A percentile compares a stretch with the other conserved stretches of the same genome.
These are phyloP conservation scores for Tricholoma sp. DNA, from an alignment of 768 basidiomycete species.

Conservation along the genomic window DNA sequence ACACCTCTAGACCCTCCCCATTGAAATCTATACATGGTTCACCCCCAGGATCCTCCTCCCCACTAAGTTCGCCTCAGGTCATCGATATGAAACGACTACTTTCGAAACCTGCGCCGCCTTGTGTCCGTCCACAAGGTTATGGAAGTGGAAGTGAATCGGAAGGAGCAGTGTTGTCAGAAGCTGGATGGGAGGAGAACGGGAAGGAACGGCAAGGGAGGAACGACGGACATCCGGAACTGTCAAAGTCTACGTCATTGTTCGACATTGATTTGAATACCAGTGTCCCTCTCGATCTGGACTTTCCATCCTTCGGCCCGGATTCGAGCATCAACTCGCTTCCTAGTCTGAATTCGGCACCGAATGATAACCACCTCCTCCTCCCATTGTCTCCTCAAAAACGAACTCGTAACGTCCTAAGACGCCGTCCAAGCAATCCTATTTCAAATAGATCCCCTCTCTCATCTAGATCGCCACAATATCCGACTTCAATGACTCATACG, in stretches of 20 bases:
- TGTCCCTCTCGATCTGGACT: neutral
- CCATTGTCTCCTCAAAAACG: neutral
- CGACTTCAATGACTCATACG: neutral
- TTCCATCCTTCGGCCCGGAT: neutral
- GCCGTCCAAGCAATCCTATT: neutral
- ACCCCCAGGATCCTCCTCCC: neutral
- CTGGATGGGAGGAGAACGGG: neutral
- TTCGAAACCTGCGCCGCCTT: slow-evolving; percentile 18
- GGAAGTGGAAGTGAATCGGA: slow-evolving; percentile 16
- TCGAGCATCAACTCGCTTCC: neutral
- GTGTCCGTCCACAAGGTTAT: neutral
- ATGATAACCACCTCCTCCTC: no score
- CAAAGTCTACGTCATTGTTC: neutral
- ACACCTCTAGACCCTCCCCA: neutral
- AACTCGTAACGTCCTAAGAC: neutral
- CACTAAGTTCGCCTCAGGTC: neutral
- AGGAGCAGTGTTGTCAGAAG: neutral
- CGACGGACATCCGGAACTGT: neutral
- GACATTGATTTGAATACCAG: neutral
- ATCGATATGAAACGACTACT: slow-evolving; percentile 20
- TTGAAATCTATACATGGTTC: no score
- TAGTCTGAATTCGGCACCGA: neutral
- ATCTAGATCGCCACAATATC: neutral
- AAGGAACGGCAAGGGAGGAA: neutral
- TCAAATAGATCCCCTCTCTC: neutral